phyloP scores from a whole-genome alignment of 139 green algal genomes.

The Picochlorum sp. region DNA sequence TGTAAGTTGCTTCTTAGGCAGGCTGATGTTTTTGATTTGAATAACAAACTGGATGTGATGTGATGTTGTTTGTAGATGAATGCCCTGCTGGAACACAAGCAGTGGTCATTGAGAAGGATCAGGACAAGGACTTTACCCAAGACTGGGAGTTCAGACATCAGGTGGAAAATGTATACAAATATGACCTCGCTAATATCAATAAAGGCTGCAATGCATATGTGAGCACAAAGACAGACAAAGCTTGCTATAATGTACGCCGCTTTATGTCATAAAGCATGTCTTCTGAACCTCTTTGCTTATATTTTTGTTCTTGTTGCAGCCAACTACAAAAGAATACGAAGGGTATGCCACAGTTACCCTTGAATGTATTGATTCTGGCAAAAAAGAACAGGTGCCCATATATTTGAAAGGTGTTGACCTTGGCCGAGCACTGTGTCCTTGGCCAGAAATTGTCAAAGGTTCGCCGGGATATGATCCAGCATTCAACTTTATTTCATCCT shows the following conservation, averaged over 20 bases:
- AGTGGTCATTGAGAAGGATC: neutral
- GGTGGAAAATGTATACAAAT: neutral
- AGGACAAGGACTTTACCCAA: constrained; percentile 3
- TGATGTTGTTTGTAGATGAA: neutral
- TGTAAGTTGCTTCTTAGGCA: neutral
- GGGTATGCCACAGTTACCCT: neutral
- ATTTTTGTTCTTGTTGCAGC: neutral
- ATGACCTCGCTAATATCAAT: neutral
- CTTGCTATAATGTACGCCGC: neutral
- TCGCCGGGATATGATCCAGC: constrained; percentile 1
- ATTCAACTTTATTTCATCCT: neutral
- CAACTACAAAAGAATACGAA: neutral
- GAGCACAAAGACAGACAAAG: neutral
- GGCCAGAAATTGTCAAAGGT: neutral
- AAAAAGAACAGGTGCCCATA: neutral
- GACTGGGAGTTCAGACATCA: neutral
- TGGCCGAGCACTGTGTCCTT: neutral
- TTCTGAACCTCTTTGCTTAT: too few species aligned
- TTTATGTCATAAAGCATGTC: too few species aligned
- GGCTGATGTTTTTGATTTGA: too few species aligned
- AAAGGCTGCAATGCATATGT: neutral
- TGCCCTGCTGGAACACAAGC: neutral
- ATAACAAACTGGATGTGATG: too few species aligned
- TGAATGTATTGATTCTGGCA: neutral
- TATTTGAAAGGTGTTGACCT: neutral